Evolutionary conservation across 441 rosid genomes (phyloP).

Genomic region (Oxalis stricta): DNA sequence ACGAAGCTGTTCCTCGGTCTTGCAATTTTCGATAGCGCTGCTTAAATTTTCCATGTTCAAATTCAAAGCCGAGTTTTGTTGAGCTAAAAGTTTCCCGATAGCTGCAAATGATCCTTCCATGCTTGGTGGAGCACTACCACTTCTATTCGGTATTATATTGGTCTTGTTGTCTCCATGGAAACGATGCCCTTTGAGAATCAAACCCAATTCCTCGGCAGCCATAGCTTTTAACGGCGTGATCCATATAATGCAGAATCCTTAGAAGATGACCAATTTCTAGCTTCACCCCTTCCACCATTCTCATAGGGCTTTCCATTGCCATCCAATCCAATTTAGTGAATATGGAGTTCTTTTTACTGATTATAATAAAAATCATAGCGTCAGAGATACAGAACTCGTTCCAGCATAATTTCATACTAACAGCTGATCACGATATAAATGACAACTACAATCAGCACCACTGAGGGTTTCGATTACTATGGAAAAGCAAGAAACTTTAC

Average conservation of each 20-base stretch:
- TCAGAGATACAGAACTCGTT: no score
- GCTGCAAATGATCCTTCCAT: slow-evolving; percentile 93
- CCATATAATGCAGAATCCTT: slow-evolving; percentile 40
- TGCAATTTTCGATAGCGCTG: slow-evolving; percentile 28
- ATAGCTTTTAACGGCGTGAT: slow-evolving; percentile 37
- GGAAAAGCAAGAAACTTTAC: no score
- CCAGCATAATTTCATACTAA: no score
- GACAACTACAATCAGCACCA: no score
- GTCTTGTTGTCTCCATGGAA: slow-evolving; percentile 30
- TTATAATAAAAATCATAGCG: slow-evolving; percentile 8
- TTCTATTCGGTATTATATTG: slow-evolving; percentile 47
- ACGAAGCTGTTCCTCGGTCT: slow-evolving; percentile 43
- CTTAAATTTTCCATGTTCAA: slow-evolving; percentile 43
- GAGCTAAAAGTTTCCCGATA: slow-evolving; percentile 51
- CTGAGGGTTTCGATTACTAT: no score
- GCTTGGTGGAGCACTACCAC: slow-evolving; percentile 93
- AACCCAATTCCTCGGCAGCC: slow-evolving; percentile 62
- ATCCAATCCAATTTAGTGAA: slow-evolving; percentile 16
- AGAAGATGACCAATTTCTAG: slow-evolving; percentile 45
- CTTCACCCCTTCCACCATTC: slow-evolving; percentile 54
- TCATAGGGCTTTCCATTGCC: slow-evolving; percentile 80
- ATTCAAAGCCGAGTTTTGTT: slow-evolving; percentile 30
- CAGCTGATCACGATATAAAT: no score
- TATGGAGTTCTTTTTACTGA: neutral
- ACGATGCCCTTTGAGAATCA: slow-evolving; percentile 49